phyloP scores from a whole-genome alignment of 2,329 filamentous ascomycete genomes.

The Camillea tinctor region DNA sequence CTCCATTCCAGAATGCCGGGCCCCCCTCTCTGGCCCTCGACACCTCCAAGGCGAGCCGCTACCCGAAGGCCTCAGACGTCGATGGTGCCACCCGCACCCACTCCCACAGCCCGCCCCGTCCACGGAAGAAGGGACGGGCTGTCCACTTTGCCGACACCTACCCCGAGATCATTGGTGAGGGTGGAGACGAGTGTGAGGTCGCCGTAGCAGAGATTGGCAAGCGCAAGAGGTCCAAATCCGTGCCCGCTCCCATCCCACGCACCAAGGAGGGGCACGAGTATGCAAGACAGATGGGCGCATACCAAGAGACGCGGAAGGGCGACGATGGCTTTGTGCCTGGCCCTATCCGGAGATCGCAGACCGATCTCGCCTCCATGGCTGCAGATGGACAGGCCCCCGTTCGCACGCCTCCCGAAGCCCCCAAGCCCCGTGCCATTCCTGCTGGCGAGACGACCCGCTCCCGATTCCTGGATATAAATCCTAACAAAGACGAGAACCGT shows the following conservation, averaged over 20 bases:
- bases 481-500: conserved; percentile 51
- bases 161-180: conserved; percentile 84
- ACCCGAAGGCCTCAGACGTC: conserved; percentile 52
- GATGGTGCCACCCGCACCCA: conserved; percentile 41
- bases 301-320: conserved; percentile 26
- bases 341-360: conserved; percentile 57
- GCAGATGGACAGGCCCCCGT: conserved; percentile 20
- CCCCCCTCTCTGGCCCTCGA: conserved; percentile 51
- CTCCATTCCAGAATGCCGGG: conserved; percentile 27
- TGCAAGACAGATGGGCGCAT: conserved; percentile 23
- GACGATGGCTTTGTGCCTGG: conserved; percentile 52
- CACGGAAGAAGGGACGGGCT: conserved; percentile 62
- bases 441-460: conserved; percentile 31
- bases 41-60: conserved; percentile 53
- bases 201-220: conserved; percentile 70
- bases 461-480: conserved; percentile 35
- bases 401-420: conserved; percentile 20
- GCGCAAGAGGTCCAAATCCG: conserved; percentile 46
- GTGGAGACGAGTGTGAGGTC: conserved; percentile 79
- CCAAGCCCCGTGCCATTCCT: conserved; percentile 30
- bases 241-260: conserved; percentile 34
- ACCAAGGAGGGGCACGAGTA: conserved; percentile 30
- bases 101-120: conserved; percentile 44
- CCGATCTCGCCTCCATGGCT: conserved; percentile 45
- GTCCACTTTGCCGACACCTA: conserved; percentile 72